Evolutionary conservation across 352 stramenopile species (phyloP).

Genomic region (Lagenidium giganteum): DNA sequence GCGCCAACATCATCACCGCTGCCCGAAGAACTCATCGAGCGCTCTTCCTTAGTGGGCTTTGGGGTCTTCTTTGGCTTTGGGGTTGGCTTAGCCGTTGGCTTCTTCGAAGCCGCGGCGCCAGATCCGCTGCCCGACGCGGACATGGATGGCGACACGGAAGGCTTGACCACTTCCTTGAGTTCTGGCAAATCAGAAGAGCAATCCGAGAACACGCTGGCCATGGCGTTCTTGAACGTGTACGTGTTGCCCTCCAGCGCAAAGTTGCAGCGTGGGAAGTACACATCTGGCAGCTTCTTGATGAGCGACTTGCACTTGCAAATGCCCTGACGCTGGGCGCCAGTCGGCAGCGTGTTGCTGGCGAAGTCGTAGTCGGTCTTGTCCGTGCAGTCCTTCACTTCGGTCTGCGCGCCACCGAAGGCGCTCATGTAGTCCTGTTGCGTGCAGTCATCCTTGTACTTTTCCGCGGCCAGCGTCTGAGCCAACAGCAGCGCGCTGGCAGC

Average conservation of each 20-base stretch:
- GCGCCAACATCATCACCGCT: too few species aligned
- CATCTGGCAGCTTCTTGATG: conserved; percentile 19
- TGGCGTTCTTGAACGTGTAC: conserved; percentile 22
- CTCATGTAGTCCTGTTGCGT: conserved; percentile 8
- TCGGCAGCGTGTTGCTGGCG: conserved; percentile 16
- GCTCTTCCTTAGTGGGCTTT: too few species aligned
- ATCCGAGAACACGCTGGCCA: conserved; percentile 20
- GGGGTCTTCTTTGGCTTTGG: conserved; percentile 3
- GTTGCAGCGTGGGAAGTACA: conserved; percentile 23
- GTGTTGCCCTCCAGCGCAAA: conserved; percentile 19
- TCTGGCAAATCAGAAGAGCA: too few species aligned
- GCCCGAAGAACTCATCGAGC: too few species aligned
- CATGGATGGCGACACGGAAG: too few species aligned
- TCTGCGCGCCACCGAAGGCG: conserved; percentile 11
- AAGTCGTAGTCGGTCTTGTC: conserved; percentile 19
- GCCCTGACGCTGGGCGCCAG: conserved; percentile 15
- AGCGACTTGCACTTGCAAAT: conserved; percentile 27
- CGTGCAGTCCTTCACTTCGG: conserved; percentile 19
- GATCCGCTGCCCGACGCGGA: conserved; percentile 5
- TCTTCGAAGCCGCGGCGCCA: neutral
- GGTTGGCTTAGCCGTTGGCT: neutral
- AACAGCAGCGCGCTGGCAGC: too few species aligned
- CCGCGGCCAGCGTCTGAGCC: too few species aligned
- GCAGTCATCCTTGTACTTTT: conserved; percentile 9
- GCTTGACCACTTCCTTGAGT: too few species aligned